These are phyloP conservation scores for Neonectria punicea DNA, from an alignment of 2,329 filamentous ascomycete species.

Conservation along the genomic window DNA sequence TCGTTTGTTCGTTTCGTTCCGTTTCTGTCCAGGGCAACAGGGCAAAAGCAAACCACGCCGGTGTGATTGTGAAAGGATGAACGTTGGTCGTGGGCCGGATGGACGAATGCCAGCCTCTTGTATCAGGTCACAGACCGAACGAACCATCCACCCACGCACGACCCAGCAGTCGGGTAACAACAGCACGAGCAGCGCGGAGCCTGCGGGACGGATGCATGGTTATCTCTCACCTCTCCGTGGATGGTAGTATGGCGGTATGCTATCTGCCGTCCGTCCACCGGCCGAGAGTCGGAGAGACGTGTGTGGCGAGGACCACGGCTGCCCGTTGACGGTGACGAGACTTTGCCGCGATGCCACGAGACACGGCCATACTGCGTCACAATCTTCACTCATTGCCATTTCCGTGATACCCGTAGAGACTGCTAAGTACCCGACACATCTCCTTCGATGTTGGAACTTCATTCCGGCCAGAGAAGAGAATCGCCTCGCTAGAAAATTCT, in stretches of 20 bases:
- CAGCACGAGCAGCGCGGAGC: not conserved
- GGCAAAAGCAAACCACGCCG: not conserved
- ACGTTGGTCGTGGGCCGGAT: constrained; percentile 14
- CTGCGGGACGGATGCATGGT: not conserved
- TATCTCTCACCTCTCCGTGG: too few species aligned
- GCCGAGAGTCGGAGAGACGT: not conserved
- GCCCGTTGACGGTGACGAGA: constrained; percentile 27
- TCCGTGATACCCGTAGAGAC: constrained; percentile 15
- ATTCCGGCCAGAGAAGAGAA: constrained; percentile 12
- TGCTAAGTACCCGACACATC: constrained; percentile 17
- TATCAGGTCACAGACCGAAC: constrained; percentile 17
- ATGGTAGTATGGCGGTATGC: constrained; percentile 13
- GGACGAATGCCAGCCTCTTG: constrained; percentile 28
- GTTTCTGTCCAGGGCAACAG: not conserved
- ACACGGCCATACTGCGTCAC: constrained; percentile 34
- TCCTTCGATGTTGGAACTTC: constrained; percentile 3
- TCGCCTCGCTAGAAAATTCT: constrained; percentile 14
- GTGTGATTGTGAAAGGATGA: constrained; percentile 1
- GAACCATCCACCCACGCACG: not conserved
- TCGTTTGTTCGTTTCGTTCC: too few species aligned
- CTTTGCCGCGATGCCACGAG: constrained; percentile 25
- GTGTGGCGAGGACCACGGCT: constrained; percentile 25
- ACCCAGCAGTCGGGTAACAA: not conserved
- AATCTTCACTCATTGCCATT: constrained; percentile 22
- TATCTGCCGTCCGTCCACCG: constrained; percentile 16